These are phyloP conservation scores for Apophysomyces ossiformis DNA, from an alignment of 371 early-diverging fungal genomes.

Conservation along the genomic window DNA sequence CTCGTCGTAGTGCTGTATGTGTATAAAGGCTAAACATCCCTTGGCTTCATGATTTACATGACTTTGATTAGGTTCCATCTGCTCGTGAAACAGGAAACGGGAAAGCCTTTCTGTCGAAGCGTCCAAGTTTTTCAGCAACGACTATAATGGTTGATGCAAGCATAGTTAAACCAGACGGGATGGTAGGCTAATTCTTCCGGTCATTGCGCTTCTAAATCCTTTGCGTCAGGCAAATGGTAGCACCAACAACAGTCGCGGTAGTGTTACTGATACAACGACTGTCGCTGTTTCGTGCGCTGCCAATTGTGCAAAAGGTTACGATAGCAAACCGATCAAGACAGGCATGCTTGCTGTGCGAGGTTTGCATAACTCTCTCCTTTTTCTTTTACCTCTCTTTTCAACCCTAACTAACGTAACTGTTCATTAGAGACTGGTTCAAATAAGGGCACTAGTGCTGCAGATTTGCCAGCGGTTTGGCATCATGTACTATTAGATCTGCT, in stretches of 20 bases:
- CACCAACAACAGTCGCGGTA: neutral
- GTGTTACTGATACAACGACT: neutral
- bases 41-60: neutral
- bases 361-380: neutral
- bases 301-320: neutral
- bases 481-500: neutral
- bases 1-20: conserved; percentile 14
- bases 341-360: conserved; percentile 3
- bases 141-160: conserved; percentile 12
- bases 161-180: neutral
- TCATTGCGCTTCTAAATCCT: neutral
- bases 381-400: neutral
- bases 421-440: conserved; percentile 1
- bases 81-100: conserved; percentile 5
- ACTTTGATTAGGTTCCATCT: neutral
- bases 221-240: neutral
- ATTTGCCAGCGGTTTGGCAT: neutral
- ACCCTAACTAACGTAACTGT: neutral
- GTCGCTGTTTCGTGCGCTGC: neutral
- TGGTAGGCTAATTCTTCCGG: neutral
- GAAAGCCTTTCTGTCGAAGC: conserved; percentile 8
- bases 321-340: conserved; percentile 5
- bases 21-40: neutral
- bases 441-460: neutral
- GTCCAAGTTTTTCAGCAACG: conserved; percentile 14